phyloP scores from a whole-genome alignment of 495 filamentous ascomycete genomes.

The Penicillium antarcticum region DNA sequence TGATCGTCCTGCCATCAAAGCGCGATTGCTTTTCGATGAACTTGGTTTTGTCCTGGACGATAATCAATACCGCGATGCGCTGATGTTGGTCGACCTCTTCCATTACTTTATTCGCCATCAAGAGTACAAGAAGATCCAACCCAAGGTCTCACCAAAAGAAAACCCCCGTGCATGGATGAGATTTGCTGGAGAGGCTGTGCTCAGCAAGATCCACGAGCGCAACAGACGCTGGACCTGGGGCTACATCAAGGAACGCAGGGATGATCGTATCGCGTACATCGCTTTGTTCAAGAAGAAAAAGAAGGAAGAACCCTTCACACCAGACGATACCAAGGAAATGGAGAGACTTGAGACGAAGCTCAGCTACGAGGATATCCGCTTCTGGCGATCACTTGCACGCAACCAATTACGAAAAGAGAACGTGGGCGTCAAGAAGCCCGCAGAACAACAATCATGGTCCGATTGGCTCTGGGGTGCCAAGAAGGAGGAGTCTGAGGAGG shows the following conservation, averaged over 20 bases:
- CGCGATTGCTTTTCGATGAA: slow-evolving; percentile 87
- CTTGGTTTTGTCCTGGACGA: slow-evolving; percentile 94
- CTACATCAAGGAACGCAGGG: slow-evolving; percentile 86
- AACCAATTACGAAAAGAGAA: slow-evolving; percentile 96
- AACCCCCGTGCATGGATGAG: slow-evolving; percentile 87
- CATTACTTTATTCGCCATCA: slow-evolving; percentile 98
- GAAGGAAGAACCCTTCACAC: slow-evolving; percentile 66
- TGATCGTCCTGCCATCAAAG: slow-evolving; percentile 84
- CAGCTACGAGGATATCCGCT: slow-evolving; percentile 91
- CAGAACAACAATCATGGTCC: slow-evolving; percentile 70
- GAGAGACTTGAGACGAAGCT: slow-evolving; percentile 80
- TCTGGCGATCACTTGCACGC: slow-evolving; percentile 91
- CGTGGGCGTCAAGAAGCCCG: slow-evolving; percentile 68
- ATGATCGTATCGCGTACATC: slow-evolving; percentile 86
- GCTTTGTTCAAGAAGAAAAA: slow-evolving; percentile 92
- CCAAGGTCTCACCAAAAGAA: slow-evolving; percentile 80
- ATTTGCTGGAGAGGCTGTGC: slow-evolving; percentile 83
- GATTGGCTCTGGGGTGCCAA: slow-evolving; percentile 86
- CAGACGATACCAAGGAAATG: slow-evolving; percentile 68
- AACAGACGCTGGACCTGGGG: slow-evolving; percentile 92
- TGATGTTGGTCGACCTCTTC: slow-evolving; percentile 98
- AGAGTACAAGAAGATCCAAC: slow-evolving; percentile 91
- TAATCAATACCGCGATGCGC: slow-evolving; percentile 89
- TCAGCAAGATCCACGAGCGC: slow-evolving; percentile 89
- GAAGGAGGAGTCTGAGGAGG: slow-evolving; percentile 65